Percentiles rank a stretch among this genome's conserved stretches.
Conservation (phyloP, 2,329 filamentous ascomycete genomes). For the Elsinoe arachidis region DNA sequence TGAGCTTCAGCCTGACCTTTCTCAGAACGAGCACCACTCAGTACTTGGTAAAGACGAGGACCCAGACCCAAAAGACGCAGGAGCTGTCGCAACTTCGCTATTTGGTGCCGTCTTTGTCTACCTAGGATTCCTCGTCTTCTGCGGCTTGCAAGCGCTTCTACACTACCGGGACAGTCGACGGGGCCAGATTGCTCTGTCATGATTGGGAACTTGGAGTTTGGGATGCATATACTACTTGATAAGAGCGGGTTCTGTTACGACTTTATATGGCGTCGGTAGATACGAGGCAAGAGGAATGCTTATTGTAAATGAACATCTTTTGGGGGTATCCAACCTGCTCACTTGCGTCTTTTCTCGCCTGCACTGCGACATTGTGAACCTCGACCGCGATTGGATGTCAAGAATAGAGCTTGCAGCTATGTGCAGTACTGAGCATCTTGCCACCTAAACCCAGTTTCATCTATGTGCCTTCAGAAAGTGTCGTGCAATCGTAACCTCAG, state of each 20-base stretch:
- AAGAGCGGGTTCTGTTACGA: neutral
- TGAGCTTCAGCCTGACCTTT: neutral
- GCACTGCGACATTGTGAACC: neutral
- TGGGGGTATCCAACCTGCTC: neutral
- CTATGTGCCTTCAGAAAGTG: too few species aligned
- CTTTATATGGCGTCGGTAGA: neutral
- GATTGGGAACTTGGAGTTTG: constrained; percentile 15
- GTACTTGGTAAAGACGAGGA: constrained; percentile 66
- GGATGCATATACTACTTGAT: neutral
- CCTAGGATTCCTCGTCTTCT: constrained; percentile 88
- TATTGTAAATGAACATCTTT: neutral
- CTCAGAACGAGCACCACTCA: constrained; percentile 62
- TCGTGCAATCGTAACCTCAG: too few species aligned
- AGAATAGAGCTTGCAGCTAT: too few species aligned
- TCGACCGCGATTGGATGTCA: too few species aligned
- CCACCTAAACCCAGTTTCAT: too few species aligned
- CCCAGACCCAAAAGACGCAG: constrained; percentile 50
- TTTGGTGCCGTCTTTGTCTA: constrained; percentile 87
- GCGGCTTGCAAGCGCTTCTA: constrained; percentile 77
- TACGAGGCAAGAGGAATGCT: neutral
- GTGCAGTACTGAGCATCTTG: too few species aligned
- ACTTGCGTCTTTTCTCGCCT: neutral
- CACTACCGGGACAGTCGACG: constrained; percentile 74
- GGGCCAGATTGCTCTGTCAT: constrained; percentile 71
- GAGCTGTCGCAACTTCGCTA: constrained; percentile 72